Evolutionary conservation across 1,284 basidiomycete species (phyloP).

Genomic region (Irpex sp.): DNA sequence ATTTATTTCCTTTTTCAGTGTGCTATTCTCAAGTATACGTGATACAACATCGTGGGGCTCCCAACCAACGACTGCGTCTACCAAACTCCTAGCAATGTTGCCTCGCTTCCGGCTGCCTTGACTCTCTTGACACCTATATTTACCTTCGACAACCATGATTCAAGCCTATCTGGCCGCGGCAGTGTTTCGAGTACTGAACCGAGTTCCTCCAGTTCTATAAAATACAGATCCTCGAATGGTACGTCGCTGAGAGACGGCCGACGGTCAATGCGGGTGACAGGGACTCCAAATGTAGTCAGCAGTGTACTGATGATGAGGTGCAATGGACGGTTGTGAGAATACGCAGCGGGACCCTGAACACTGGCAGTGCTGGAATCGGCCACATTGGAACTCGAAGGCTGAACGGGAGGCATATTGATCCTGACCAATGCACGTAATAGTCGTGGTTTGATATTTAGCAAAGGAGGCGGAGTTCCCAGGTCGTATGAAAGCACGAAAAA

Average conservation of each 20-base stretch:
- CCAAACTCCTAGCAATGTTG: conserved; percentile 27
- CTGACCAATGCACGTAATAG: conserved; percentile 39
- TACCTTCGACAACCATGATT: conserved; percentile 29
- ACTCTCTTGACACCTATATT: conserved; percentile 33
- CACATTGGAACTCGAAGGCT: conserved; percentile 1
- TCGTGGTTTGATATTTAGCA: conserved; percentile 11
- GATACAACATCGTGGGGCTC: too few species aligned
- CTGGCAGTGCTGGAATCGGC: neutral
- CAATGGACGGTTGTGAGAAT: conserved; percentile 17
- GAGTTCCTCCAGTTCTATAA: conserved; percentile 29
- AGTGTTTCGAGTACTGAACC: conserved; percentile 12
- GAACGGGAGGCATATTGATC: conserved; percentile 15
- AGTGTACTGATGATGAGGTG: conserved; percentile 26
- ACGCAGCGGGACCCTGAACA: neutral
- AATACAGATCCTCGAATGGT: conserved; percentile 60
- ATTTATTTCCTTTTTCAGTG: too few species aligned
- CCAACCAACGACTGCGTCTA: conserved; percentile 7
- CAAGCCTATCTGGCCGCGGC: conserved; percentile 7
- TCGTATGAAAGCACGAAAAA: conserved; percentile 52
- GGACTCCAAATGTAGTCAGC: conserved; percentile 28
- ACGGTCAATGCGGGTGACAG: conserved; percentile 55
- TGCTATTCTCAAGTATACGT: too few species aligned
- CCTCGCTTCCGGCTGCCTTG: conserved; percentile 31
- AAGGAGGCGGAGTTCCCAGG: conserved; percentile 20
- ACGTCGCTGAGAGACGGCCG: conserved; percentile 44